Evolutionary conservation across 805 yeast genomes (phyloP), one percentile per base, ranked within the genome.

Genomic region (Lipomyces kockii): DNA sequence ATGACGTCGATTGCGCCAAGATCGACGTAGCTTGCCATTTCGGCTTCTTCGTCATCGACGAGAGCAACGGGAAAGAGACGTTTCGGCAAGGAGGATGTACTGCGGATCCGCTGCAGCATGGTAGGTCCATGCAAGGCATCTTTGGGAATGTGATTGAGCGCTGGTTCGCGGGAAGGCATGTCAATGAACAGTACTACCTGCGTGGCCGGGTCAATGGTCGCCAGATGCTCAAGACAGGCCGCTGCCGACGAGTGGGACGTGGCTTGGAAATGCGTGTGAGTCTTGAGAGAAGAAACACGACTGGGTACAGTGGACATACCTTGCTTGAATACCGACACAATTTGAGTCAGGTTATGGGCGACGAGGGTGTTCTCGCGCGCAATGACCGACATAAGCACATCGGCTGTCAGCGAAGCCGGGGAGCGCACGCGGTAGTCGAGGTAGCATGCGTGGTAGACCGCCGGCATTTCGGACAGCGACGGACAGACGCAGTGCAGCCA

Each of bases 1-100:
- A 68, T 29, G 11, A 68, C 71, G 37, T 68, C 71, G 14, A 53
- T 61, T 17, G 71, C 71, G 39, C 71, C 71, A 37, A 55, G 57
- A 17, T 22, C 39, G 27, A 65, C 37, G 27, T 62, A 51, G n/a
- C 27, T 14, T 17, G 22, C 25, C 64, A 65, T 59, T 12, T 57
- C 63, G 1, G 64, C 27, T 58, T 62, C 65, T 32, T 65, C 69
- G 58, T 65, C 66, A 52, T 62, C 67, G 49, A 68, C 71, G 20
- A 68, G 39, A 11, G 71, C 67, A 12, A 68, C 65, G 22, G 65
- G 58, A 2, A 62, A 55, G 8, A 65, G 35, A 25, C 43, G 17
- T n/a, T 46, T 49, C 12, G 59, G 32, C 32, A 12, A 5, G n/a
- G 35, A 11, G 49, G 27, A 52, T 7, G 34, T 32, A 29, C n/a